Evolutionary conservation across 2,329 filamentous ascomycete species (phyloP).

Genomic region (Cladosporium sp.): DNA sequence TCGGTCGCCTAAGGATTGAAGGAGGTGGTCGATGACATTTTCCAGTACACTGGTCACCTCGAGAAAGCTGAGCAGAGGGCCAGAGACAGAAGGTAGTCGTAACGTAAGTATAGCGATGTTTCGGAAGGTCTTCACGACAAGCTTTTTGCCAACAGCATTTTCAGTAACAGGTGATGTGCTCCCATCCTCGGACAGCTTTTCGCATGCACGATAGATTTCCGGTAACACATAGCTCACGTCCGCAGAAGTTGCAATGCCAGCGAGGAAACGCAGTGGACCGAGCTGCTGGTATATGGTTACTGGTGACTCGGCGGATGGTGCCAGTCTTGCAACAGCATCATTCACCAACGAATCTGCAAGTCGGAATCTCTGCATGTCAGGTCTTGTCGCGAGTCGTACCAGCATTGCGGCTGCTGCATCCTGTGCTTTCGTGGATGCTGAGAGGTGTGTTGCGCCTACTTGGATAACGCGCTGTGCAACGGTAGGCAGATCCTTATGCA

Average conservation of each 20-base stretch:
- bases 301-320: constrained; percentile 28
- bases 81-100: constrained; percentile 35
- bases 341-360: constrained; percentile 67
- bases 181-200: constrained; percentile 57
- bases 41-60: constrained; percentile 58
- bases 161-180: constrained; percentile 60
- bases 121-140: constrained; percentile 80
- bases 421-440: constrained; percentile 78
- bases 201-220: constrained; percentile 65
- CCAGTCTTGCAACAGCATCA: constrained; percentile 68
- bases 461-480: constrained; percentile 71
- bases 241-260: constrained; percentile 69
- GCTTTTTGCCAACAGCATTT: constrained; percentile 78
- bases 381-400: constrained; percentile 76
- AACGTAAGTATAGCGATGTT: constrained; percentile 69
- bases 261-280: constrained; percentile 76
- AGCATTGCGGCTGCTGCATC: constrained; percentile 83
- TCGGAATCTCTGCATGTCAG: constrained; percentile 80
- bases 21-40: constrained; percentile 75
- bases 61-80: constrained; percentile 30
- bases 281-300: constrained; percentile 69
- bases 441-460: constrained; percentile 70
- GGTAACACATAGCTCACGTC: constrained; percentile 69
- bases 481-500: constrained; percentile 64
- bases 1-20: constrained; percentile 77